These are phyloP conservation scores for Chloropicon primus DNA, from an alignment of 139 green algal genomes.

Conservation along the genomic window DNA sequence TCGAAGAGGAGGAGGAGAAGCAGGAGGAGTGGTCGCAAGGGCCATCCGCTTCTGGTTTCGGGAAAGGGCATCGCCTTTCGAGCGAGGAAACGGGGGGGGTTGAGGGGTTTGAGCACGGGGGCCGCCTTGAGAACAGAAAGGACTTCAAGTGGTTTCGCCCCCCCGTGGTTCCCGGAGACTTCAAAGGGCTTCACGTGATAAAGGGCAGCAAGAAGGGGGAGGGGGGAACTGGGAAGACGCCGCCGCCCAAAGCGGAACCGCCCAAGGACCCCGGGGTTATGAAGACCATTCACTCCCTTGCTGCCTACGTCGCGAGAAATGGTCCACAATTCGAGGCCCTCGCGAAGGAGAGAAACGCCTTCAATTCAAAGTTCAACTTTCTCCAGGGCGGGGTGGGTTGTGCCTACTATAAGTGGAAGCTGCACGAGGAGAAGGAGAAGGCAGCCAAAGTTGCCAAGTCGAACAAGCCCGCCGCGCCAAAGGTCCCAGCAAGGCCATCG, in stretches of 20 bases:
- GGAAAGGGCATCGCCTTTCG: too few relatives aligned
- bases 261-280: neutral
- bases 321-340: neutral
- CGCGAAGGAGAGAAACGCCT: neutral
- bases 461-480: too few relatives aligned
- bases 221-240: neutral
- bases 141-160: neutral
- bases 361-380: neutral
- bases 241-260: neutral
- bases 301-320: neutral
- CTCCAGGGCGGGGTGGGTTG: neutral
- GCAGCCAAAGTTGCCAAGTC: too few relatives aligned
- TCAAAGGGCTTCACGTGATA: neutral
- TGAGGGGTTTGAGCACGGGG: neutral
- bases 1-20: neutral
- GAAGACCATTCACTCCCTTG: neutral
- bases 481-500: neutral
- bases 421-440: neutral
- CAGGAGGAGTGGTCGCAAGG: neutral
- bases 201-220: too few relatives aligned
- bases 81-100: too few relatives aligned
- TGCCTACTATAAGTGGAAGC: neutral
- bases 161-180: neutral
- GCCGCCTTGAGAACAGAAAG: neutral
- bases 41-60: neutral